A percentile compares a stretch with the other conserved stretches of the same genome.
Evolutionary conservation across 352 stramenopile species (phyloP).

Genomic region (Phytophthora sojae): DNA sequence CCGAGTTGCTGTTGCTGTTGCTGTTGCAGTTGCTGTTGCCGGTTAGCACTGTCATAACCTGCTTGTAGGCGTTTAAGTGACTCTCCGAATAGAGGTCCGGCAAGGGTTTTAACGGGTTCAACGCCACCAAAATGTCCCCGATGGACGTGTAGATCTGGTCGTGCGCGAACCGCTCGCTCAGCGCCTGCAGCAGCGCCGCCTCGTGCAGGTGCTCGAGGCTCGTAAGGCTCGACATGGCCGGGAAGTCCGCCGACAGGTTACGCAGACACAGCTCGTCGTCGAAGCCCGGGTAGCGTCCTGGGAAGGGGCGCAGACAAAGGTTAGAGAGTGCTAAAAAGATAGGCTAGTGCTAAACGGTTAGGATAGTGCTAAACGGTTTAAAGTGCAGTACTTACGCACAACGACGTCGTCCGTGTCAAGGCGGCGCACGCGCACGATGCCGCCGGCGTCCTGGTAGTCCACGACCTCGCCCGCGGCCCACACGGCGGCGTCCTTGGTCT

Average conservation of each 20-base stretch:
- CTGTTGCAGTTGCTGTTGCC: neutral
- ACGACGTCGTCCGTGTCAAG: slow-evolving; percentile 52
- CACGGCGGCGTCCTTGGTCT: slow-evolving; percentile 58
- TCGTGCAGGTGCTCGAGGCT: slow-evolving; percentile 87
- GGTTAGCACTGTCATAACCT: slow-evolving; percentile 38
- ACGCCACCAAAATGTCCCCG: slow-evolving; percentile 83
- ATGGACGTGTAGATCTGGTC: slow-evolving; percentile 91
- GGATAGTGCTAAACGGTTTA: slow-evolving; percentile 4
- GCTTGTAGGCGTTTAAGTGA: slow-evolving; percentile 77
- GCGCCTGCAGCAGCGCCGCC: slow-evolving; percentile 79
- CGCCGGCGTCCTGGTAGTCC: slow-evolving; percentile 62
- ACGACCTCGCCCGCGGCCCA: slow-evolving; percentile 77
- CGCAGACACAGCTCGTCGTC: slow-evolving; percentile 68
- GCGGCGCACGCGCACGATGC: slow-evolving; percentile 53
- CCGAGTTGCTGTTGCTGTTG: neutral
- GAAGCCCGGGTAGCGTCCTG: slow-evolving; percentile 40
- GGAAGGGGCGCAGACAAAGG: neutral
- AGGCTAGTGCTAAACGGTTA: slow-evolving; percentile 3
- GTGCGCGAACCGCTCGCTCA: slow-evolving; percentile 75
- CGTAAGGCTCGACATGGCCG: slow-evolving; percentile 70
- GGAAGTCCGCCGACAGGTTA: slow-evolving; percentile 71
- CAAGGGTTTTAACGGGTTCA: slow-evolving; percentile 87
- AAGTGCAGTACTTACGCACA: slow-evolving; percentile 27
- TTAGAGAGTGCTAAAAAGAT: slow-evolving; percentile 1
- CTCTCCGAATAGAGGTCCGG: slow-evolving; percentile 62